Base-by-base conservation (phyloP, 2,329 filamentous ascomycete genomes). In the Aspergillus pseudoglaucus region DNA sequence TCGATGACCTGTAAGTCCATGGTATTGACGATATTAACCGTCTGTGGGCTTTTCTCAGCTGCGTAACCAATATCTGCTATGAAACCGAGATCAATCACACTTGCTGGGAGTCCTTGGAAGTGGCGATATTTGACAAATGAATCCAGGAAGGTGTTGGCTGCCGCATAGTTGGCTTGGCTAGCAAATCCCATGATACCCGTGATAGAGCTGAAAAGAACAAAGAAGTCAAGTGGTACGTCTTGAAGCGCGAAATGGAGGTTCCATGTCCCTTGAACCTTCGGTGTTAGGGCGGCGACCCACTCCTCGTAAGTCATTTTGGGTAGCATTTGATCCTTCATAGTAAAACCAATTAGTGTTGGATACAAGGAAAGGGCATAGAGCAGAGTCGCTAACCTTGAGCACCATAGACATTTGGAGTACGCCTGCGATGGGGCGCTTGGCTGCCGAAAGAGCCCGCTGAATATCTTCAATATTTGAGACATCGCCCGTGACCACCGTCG, bases 181-280 rank as follows among this genome's bases (percentile, higher is more conserved):
- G 53, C 35, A 15, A 55, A 51, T 20, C 65, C 61, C 42, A 70
- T 47, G 1, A 64, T 56, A 7, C 64, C 64, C 5, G 58, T 54
- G 0, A 64, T 44, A 0, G 70, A 72, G 3, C 66, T 66, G 15
- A 73, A 54, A n/a, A 67, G 48, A n/a, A 74, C 50, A 51, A 74
- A 74, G 53, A 74, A 74, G 48, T 74, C 70, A 2, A 75, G 58
- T 0, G 54, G 15, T 49, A 39, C 6, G 6, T 23, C 14, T 27
- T n/a, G 4, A 14, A 23, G 45, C 7, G 41, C 45, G 1, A 37
- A 7, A 42, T 68, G 64, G 6, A 63, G 55, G 41, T 59, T 65
- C 61, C 61, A 67, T 46, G 61, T 53, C 6, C 53, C 54, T 2
- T 49, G 4, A 3, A 63, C 56, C 49, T 74, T 75, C 4, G 68